Percentiles rank a stretch among this genome's conserved stretches.
Evolutionary conservation across 2,329 filamentous ascomycete species (phyloP).

Genomic region (Alternaria dauci): DNA sequence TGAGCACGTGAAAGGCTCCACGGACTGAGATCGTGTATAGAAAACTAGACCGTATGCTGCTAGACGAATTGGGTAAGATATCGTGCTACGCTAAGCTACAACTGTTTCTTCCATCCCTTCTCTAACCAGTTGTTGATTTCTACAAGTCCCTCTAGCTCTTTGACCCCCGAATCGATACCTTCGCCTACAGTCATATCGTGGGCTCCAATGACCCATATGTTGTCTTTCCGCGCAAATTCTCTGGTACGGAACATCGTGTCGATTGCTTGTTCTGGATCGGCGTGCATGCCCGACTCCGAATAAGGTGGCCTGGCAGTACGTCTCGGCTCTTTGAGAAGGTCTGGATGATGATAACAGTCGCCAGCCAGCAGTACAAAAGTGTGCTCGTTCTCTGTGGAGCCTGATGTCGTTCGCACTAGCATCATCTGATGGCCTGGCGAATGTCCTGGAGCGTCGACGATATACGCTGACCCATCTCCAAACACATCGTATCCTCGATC

Average conservation of each 20-base stretch:
- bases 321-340: constrained; percentile 37
- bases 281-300: constrained; percentile 40
- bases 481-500: constrained; percentile 59
- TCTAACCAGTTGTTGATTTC: constrained; percentile 35
- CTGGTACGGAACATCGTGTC: constrained; percentile 38
- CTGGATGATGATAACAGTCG: constrained; percentile 44
- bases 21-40: not conserved
- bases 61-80: not conserved
- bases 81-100: not conserved
- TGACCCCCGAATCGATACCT: constrained; percentile 27
- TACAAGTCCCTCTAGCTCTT: constrained; percentile 37
- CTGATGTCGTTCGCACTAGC: constrained; percentile 34
- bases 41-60: not conserved
- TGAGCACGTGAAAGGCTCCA: not conserved
- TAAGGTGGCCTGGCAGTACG: constrained; percentile 42
- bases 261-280: constrained; percentile 38
- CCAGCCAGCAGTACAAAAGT: constrained; percentile 45
- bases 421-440: constrained; percentile 61
- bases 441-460: constrained; percentile 63
- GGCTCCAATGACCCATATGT: constrained; percentile 44
- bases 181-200: constrained; percentile 43
- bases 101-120: constrained; percentile 38
- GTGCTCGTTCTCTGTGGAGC: constrained; percentile 14
- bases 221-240: constrained; percentile 29
- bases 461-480: constrained; percentile 58